phyloP scores from a whole-genome alignment of 805 yeast species.

The Wickerhamomyces chambardii region DNA sequence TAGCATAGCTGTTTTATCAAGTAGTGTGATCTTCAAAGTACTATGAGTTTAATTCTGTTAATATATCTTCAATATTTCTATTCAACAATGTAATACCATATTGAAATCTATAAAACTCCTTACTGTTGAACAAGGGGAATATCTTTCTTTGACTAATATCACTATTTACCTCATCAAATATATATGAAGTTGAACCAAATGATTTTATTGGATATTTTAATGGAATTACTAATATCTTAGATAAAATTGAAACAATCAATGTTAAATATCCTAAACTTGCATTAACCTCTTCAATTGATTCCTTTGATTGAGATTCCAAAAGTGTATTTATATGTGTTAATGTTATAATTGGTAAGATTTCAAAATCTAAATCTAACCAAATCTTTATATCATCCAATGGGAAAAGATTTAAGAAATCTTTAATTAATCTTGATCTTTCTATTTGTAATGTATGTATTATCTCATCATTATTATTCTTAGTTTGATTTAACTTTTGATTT shows the following conservation, averaged over 20 bases:
- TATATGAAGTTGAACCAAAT: conserved; percentile 30
- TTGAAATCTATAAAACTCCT: conserved; percentile 27
- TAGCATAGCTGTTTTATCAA: no score
- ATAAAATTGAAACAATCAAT: conserved; percentile 21
- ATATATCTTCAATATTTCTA: conserved; percentile 26
- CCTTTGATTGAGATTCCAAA: conserved; percentile 7
- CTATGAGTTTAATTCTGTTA: conserved; percentile 5
- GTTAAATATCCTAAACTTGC: conserved; percentile 26
- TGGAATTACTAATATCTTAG: conserved; percentile 25
- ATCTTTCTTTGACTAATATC: conserved; percentile 20
- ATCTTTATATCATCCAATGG: conserved; percentile 18
- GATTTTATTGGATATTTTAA: conserved; percentile 28
- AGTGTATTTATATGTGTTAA: conserved; percentile 6
- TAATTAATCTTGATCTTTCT: conserved; percentile 13
- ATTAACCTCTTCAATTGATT: conserved; percentile 16
- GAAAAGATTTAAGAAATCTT: conserved; percentile 17
- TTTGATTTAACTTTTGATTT: conserved; percentile 1
- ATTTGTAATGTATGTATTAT: conserved; percentile 8
- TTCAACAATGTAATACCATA: conserved; percentile 27
- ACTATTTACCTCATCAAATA: conserved; percentile 27
- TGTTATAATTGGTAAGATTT: conserved; percentile 14
- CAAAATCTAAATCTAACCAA: conserved; percentile 15
- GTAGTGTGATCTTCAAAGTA: no score
- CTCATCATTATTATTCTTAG: conserved; percentile 6
- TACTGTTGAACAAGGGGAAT: conserved; percentile 30